Conservation (phyloP, 805 yeast species). For the Candida boleticola region DNA sequence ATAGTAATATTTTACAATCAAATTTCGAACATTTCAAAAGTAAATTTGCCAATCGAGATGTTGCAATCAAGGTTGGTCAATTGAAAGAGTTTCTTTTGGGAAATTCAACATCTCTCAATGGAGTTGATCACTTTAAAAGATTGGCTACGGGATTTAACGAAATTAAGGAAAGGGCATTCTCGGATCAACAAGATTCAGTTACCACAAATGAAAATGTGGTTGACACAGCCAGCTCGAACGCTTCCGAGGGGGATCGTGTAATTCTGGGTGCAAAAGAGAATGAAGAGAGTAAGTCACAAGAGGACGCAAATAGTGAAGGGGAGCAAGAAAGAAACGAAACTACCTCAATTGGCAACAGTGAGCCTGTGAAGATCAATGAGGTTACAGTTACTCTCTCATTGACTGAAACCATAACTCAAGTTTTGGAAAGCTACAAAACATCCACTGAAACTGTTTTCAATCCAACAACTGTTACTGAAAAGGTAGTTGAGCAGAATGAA, state of each 20-base stretch:
- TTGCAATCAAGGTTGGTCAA: conserved; percentile 5
- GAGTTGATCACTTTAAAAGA: background rate
- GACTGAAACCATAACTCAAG: conserved; percentile 2
- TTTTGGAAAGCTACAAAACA: background rate
- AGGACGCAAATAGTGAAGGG: too few relatives aligned
- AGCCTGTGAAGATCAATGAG: background rate
- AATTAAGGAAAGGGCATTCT: background rate
- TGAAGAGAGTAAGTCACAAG: too few relatives aligned
- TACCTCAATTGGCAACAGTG: too few relatives aligned
- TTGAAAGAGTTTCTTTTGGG: conserved; percentile 3
- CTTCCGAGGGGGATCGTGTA: too few relatives aligned
- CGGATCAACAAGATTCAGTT: background rate
- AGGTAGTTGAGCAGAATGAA: background rate
- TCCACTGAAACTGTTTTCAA: background rate
- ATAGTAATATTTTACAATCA: conserved; percentile 8
- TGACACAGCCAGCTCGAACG: too few relatives aligned
- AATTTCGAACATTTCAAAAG: conserved; percentile 8
- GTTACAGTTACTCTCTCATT: conserved; percentile 1
- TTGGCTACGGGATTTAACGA: background rate
- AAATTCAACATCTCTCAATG: background rate
- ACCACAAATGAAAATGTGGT: background rate
- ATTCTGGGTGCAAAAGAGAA: too few relatives aligned
- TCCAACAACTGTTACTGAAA: background rate
- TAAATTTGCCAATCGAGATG: conserved; percentile 5
- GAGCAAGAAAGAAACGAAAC: background rate